Conservation (phyloP, 257 asterid species). For the Ehretia macrophylla region DNA sequence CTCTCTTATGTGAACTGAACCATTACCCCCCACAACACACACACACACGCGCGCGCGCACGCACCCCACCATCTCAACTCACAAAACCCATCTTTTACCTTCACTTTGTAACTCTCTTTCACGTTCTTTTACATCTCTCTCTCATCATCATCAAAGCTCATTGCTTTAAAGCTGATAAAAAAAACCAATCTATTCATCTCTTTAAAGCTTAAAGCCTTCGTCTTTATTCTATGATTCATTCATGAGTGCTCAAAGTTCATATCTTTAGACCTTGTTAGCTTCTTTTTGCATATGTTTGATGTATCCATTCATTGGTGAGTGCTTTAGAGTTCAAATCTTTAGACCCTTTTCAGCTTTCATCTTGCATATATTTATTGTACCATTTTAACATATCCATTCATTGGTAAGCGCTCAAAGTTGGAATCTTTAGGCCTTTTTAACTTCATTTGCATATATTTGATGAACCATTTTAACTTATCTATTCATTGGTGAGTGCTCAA, state of each 20-base stretch:
- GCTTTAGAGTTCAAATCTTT: background rate
- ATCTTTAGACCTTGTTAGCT: background rate
- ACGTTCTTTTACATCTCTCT: background rate
- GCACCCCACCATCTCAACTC: background rate
- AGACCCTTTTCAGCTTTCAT: too few species aligned
- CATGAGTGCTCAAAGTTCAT: slow-evolving; percentile 5
- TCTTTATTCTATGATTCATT: slow-evolving; percentile 14
- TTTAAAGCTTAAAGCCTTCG: slow-evolving; percentile 19
- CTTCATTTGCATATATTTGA: background rate
- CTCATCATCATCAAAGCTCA: slow-evolving; percentile 37
- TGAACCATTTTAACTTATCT: too few species aligned
- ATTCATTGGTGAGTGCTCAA: too few species aligned
- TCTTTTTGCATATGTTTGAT: too few species aligned
- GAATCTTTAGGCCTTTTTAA: slow-evolving; percentile 20
- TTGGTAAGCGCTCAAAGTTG: slow-evolving; percentile 20
- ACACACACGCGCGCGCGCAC: too few species aligned
- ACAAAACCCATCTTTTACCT: slow-evolving; percentile 12
- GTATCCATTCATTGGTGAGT: too few species aligned
- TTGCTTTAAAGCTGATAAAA: slow-evolving; percentile 23
- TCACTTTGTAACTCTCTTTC: slow-evolving; percentile 6
- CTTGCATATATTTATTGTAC: too few species aligned
- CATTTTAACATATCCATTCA: background rate
- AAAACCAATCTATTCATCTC: slow-evolving; percentile 12
- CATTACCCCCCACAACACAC: background rate
- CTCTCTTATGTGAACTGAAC: slow-evolving; percentile 17